A percentile compares a stretch with the other conserved stretches of the same genome.
Evolutionary conservation across 176 grass and related monocot genomes (phyloP).

Genomic region (Aegilops speltoides): DNA sequence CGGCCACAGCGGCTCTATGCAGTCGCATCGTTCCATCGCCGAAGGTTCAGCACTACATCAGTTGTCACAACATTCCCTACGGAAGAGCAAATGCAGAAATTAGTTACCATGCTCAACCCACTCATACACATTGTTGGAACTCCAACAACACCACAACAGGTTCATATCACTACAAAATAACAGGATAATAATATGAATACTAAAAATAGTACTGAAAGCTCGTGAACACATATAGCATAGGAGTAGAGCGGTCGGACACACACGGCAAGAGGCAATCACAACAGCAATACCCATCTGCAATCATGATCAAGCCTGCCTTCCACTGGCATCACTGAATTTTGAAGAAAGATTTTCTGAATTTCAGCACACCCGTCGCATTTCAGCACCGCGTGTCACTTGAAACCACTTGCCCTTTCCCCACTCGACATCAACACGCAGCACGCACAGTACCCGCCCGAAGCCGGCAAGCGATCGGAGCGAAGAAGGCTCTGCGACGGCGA

Average conservation of each 20-base stretch:
- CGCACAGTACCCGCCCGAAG: neutral
- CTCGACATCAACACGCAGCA: neutral
- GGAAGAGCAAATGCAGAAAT: neutral
- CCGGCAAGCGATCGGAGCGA: neutral
- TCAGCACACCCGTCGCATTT: neutral
- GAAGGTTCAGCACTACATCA: neutral
- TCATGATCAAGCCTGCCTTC: too few relatives aligned
- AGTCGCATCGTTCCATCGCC: slow-evolving; percentile 58
- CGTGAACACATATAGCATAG: neutral
- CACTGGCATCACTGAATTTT: too few relatives aligned
- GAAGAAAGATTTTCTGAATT: neutral
- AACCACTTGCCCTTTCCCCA: neutral
- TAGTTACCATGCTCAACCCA: neutral
- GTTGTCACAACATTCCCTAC: slow-evolving; percentile 39
- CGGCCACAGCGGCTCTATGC: slow-evolving; percentile 63
- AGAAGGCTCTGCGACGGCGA: neutral
- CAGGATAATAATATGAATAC: neutral
- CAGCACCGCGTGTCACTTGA: neutral
- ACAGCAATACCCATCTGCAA: neutral
- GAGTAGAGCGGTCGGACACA: neutral
- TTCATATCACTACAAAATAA: neutral
- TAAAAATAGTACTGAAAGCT: neutral
- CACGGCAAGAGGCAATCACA: neutral
- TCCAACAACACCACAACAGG: neutral
- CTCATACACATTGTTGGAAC: neutral